A percentile compares a stretch with the other conserved stretches of the same genome.
These are phyloP conservation scores for Dysphania ambrosioides DNA, from an alignment of 148 eudicot species.

Conservation along the genomic window DNA sequence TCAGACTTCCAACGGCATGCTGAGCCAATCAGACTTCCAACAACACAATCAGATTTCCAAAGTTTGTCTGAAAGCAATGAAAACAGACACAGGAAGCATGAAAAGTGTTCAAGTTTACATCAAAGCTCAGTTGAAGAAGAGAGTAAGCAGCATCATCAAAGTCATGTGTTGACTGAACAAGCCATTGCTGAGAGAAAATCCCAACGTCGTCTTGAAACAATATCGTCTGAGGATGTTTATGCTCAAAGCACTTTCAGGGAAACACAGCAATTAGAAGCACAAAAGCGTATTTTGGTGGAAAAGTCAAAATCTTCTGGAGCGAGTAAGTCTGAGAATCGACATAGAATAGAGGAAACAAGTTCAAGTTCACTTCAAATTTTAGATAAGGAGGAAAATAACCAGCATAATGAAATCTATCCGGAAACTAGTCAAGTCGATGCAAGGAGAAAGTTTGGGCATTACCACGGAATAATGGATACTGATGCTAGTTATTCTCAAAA, in stretches of 20 bases:
- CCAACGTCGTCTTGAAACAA: constrained; percentile 26
- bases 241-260: constrained; percentile 24
- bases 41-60: constrained; percentile 30
- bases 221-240: constrained; percentile 16
- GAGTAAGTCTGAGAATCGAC: constrained; percentile 31
- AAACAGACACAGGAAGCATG: constrained; percentile 30
- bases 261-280: constrained; percentile 26
- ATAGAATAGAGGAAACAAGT: constrained; percentile 30
- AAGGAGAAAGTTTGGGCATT: constrained; percentile 25
- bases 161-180: constrained; percentile 22
- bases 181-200: constrained; percentile 27
- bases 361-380: constrained; percentile 28
- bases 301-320: constrained; percentile 24
- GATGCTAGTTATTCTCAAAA: constrained; percentile 25
- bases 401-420: constrained; percentile 24
- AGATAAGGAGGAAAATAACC: constrained; percentile 24
- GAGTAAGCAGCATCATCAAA: constrained; percentile 28
- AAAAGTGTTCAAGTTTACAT: constrained; percentile 30
- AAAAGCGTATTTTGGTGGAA: constrained; percentile 29
- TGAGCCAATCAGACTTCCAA: constrained; percentile 30
- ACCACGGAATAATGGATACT: constrained; percentile 26
- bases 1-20: constrained; percentile 24
- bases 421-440: constrained; percentile 28
- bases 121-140: constrained; percentile 27
- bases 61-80: constrained; percentile 41